phyloP scores from a whole-genome alignment of 2,329 filamentous ascomycete species.

The Stachybotrys chartarum region DNA sequence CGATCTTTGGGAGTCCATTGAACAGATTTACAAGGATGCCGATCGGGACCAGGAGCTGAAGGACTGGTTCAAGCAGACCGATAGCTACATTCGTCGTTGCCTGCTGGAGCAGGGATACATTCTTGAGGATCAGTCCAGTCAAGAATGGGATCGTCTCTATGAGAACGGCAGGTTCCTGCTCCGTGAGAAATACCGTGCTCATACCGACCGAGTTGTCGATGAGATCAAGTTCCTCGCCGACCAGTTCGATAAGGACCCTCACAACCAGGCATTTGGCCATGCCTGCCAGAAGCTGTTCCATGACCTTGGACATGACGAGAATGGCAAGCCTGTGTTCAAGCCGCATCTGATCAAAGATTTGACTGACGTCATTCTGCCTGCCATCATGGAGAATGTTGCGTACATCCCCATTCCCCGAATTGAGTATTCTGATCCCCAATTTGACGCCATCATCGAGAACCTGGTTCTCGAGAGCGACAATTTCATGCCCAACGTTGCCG shows the following conservation, averaged over 20 bases:
- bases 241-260: constrained; percentile 82
- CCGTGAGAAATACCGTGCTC: constrained; percentile 76
- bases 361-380: constrained; percentile 77
- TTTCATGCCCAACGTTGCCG: constrained; percentile 85
- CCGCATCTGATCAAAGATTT: constrained; percentile 86
- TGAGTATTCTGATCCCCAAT: constrained; percentile 76
- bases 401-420: constrained; percentile 93
- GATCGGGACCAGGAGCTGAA: constrained; percentile 81
- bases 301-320: constrained; percentile 77
- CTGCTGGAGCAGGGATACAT: constrained; percentile 88
- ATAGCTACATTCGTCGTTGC: constrained; percentile 73
- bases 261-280: constrained; percentile 74
- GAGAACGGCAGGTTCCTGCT: constrained; percentile 82
- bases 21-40: constrained; percentile 79
- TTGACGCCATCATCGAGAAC: constrained; percentile 91
- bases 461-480: constrained; percentile 94
- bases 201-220: constrained; percentile 80
- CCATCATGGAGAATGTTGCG: constrained; percentile 72
- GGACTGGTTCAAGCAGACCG: constrained; percentile 76
- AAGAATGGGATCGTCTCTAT: constrained; percentile 78
- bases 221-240: constrained; percentile 84
- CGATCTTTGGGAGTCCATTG: constrained; percentile 78
- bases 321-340: constrained; percentile 86
- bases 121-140: constrained; percentile 69
- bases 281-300: constrained; percentile 79